A percentile compares a stretch with the other conserved stretches of the same genome.
These are phyloP conservation scores for Stramenopiles sp. DNA, from an alignment of 352 stramenopile species.

Conservation along the genomic window DNA sequence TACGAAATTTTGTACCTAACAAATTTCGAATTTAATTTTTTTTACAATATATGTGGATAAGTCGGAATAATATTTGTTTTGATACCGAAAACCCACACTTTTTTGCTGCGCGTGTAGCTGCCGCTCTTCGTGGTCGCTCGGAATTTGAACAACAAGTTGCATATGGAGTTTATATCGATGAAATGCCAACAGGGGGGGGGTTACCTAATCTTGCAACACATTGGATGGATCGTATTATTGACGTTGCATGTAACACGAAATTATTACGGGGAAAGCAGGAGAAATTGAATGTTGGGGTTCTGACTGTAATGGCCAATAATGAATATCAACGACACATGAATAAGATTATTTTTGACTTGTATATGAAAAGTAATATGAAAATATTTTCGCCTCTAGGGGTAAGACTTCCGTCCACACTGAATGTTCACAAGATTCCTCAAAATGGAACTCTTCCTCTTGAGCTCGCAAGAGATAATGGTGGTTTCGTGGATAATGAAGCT, in stretches of 20 bases:
- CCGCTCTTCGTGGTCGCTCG: conserved; percentile 15
- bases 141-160: conserved; percentile 13
- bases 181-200: conserved; percentile 24
- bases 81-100: conserved; percentile 21
- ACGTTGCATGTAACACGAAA: conserved; percentile 14
- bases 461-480: neutral
- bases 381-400: conserved; percentile 3
- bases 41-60: no score
- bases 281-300: conserved; percentile 6
- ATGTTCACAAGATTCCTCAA: no score
- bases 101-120: conserved; percentile 20
- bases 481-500: conserved; percentile 10
- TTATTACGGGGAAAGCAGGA: no score
- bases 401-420: conserved; percentile 3
- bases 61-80: conserved; percentile 23
- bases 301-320: conserved; percentile 45
- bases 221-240: conserved; percentile 20
- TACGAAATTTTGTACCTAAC: no score
- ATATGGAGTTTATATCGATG: conserved; percentile 26
- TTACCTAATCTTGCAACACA: conserved; percentile 20
- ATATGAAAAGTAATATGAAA: neutral
- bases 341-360: conserved; percentile 34
- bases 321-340: conserved; percentile 60
- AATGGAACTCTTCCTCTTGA: neutral
- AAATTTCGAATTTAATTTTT: no score